Evolutionary conservation across 805 yeast species (phyloP), one percentile per base, ranked within the genome.

Genomic region (Barnettozyma sucrosica): DNA sequence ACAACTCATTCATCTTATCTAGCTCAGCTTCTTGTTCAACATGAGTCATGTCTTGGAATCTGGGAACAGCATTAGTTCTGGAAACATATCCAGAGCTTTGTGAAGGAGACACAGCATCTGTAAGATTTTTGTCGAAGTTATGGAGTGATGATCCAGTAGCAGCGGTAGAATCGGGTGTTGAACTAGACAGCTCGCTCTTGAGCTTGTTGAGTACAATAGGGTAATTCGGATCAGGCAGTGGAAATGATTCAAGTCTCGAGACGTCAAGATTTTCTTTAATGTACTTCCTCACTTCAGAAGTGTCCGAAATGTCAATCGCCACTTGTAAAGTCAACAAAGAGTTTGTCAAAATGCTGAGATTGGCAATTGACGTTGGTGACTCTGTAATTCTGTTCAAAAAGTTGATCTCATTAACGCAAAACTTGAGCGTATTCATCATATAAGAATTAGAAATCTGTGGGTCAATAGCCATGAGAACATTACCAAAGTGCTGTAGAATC

Each of bases 301-400:
- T 55, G 54, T 74, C 55, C 9, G 72, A 55, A 25, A 59, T 54
- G 6, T 59, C 51, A 6, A 61, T 39, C 2, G 59, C 36, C 0
- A 56, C 44, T 26, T 47, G 50, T 13, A 59, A 41, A 0, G 60
- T 51, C 2, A 58, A 36, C 7, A 61, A 32, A 8, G 33, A 43
- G 11, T 34, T 43, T 7, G 50, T 43, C 20, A 47, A 10, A 4
- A 38, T 20, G 14, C 19, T 33, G 14, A 25, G 30, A 13, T 33
- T 32, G 6, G 39, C 32, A 8, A 30, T 20, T 7, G 9, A n/a
- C 3, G 33, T 11, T 20, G 46, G 44, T 16, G 46, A 13, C 6
- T 39, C 36, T 3, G 44, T 30, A n/a, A 47, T 38, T 24, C 45
- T 57, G 37, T 61, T 59, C 7, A 59, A 14, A 3, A 50, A 49